phyloP scores from a whole-genome alignment of 2,329 filamentous ascomycete species.

The Proliferodiscus dingleyae region DNA sequence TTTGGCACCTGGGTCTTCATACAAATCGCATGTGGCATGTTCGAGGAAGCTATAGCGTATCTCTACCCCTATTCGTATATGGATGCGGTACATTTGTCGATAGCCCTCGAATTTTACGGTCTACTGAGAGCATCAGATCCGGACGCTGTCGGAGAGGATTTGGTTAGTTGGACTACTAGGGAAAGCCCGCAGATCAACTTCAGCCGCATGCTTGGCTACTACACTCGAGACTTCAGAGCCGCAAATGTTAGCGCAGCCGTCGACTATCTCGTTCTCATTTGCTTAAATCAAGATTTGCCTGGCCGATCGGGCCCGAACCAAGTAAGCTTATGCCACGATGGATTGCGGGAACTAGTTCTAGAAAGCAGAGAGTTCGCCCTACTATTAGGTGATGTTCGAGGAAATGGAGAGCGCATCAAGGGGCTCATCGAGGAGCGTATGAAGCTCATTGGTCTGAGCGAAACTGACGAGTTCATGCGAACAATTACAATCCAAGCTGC shows the following conservation, averaged over 20 bases:
- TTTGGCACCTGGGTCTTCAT: slow-evolving; percentile 93
- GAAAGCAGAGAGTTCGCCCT: slow-evolving; percentile 95
- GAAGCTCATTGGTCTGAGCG: slow-evolving; percentile 71
- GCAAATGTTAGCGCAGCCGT: slow-evolving; percentile 85
- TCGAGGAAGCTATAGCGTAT: slow-evolving; percentile 88
- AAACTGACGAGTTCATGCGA: slow-evolving; percentile 79
- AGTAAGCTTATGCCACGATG: slow-evolving; percentile 81
- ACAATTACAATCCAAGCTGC: slow-evolving; percentile 93
- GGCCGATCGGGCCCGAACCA: slow-evolving; percentile 73
- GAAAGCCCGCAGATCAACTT: slow-evolving; percentile 85
- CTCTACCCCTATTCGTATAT: slow-evolving; percentile 89
- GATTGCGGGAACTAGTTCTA: slow-evolving; percentile 87
- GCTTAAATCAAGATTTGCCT: slow-evolving; percentile 78
- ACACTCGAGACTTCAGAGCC: slow-evolving; percentile 92
- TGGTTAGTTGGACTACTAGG: slow-evolving; percentile 61
- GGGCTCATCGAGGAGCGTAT: slow-evolving; percentile 86
- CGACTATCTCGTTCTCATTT: slow-evolving; percentile 89
- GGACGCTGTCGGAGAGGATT: slow-evolving; percentile 65
- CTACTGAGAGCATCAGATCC: slow-evolving; percentile 84
- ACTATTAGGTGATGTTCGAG: slow-evolving; percentile 83
- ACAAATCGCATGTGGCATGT: slow-evolving; percentile 85
- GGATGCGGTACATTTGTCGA: slow-evolving; percentile 90
- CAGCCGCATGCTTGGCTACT: slow-evolving; percentile 86
- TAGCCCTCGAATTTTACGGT: slow-evolving; percentile 84
- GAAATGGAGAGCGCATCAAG: slow-evolving; percentile 77